A percentile compares a stretch with the other conserved stretches of the same genome.
These are phyloP conservation scores for Lasiosphaeriaceae sp. DNA, from an alignment of 495 filamentous ascomycete species.

Conservation along the genomic window DNA sequence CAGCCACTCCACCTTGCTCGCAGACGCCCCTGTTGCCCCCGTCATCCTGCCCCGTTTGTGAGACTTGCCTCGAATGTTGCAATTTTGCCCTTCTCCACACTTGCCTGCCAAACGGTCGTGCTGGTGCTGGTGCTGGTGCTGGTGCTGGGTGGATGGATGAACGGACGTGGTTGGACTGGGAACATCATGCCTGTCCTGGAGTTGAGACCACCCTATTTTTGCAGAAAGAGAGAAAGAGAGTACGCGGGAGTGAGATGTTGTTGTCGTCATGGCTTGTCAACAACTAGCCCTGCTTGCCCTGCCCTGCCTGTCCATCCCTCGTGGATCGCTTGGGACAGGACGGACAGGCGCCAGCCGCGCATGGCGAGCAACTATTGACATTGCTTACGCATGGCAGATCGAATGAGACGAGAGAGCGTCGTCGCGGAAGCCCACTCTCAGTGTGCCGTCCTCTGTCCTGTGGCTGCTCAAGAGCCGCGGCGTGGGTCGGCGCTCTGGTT, in stretches of 20 bases:
- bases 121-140: neutral
- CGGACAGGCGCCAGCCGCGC: neutral
- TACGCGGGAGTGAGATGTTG: no score
- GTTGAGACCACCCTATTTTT: neutral
- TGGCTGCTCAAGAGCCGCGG: conserved; percentile 3
- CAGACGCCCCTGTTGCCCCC: no score
- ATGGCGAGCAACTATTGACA: neutral
- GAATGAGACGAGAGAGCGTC: neutral
- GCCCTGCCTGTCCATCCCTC: neutral
- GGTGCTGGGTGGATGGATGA: neutral
- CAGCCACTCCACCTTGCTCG: neutral
- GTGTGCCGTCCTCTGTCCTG: neutral
- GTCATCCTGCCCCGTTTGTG: neutral
- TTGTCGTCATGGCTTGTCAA: no score
- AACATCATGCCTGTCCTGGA: neutral
- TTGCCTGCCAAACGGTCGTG: neutral
- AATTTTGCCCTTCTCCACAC: neutral
- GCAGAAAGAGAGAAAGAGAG: no score
- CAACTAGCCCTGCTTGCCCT: neutral
- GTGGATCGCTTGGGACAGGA: conserved; percentile 1
- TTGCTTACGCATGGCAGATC: conserved; percentile 4
- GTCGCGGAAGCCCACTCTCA: neutral
- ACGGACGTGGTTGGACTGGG: neutral
- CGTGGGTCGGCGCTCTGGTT: neutral
- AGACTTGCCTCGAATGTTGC: neutral